Base-by-base conservation (phyloP, 2,329 filamentous ascomycete species). In the Paraphoma chrysanthemicola region DNA sequence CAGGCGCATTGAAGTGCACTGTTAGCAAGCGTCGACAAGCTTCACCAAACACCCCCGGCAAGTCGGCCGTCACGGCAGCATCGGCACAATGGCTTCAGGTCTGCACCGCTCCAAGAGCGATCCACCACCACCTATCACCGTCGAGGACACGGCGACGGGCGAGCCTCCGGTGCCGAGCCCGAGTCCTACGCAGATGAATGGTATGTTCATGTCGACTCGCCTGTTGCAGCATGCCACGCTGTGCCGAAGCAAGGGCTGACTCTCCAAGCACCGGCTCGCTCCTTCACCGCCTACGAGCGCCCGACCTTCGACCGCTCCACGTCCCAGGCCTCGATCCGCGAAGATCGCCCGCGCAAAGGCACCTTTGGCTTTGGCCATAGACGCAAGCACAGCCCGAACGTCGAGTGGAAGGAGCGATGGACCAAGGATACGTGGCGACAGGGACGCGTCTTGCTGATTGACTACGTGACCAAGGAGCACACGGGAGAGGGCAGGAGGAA, bases 381-480 rank as follows among this genome's bases (percentile, higher is more conserved):
- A 31, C 68, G 73, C 50, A 73, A 73, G 53, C 69, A 69, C 31
- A 77, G 69, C 48, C 74, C 74, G 4, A 73, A 72, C 23, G 54
- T 77, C 28, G 71, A 75, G 57, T 78, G 76, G 76, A 71, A 70
- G 39, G 64, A 72, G 38, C 65, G 69, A 45, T 77, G 74, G 73
- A 74, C 67, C n/a, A 67, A 71, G 30, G 63, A 75, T 23, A 74
- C 67, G 51, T 78, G 73, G 72, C 66, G 66, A 28, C 63, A 76
- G 18, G 81, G 82, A 11, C 78, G 83, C 36, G 80, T 84, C 6
- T 69, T 85, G 57, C 75, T 85, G 53, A 80, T 85, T 42, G 82
- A 85, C 66, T 84, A 83, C 65, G 72, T 82, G 31, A 67, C 64
- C 8, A 71, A 63, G 59, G 77, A 79, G 23, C 72, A 78, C 49